Conservation (phyloP, 805 yeast species). For the Kodamaea restingae region DNA sequence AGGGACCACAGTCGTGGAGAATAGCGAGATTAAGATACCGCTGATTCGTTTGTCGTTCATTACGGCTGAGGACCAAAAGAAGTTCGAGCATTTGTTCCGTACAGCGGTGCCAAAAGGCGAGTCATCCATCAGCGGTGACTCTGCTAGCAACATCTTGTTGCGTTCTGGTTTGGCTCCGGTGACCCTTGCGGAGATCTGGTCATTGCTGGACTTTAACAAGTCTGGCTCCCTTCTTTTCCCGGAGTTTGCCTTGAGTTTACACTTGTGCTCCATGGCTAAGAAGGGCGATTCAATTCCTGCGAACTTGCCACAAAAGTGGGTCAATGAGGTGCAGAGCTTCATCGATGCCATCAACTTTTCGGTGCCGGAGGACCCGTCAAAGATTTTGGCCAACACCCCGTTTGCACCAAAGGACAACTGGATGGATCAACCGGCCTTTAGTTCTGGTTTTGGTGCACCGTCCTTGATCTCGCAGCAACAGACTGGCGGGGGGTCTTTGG, state of each 20-base stretch:
- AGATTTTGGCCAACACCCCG: slow-evolving; percentile 42
- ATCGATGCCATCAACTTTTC: slow-evolving; percentile 83
- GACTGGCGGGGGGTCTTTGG: slow-evolving; percentile 45
- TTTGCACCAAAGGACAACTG: slow-evolving; percentile 32
- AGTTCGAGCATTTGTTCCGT: slow-evolving; percentile 80
- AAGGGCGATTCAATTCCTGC: slow-evolving; percentile 77
- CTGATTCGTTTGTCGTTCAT: slow-evolving; percentile 77
- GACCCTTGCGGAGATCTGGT: slow-evolving; percentile 84
- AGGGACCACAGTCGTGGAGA: slow-evolving; percentile 41
- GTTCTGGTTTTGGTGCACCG: slow-evolving; percentile 10
- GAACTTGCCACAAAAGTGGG: slow-evolving; percentile 64
- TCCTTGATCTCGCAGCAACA: slow-evolving; percentile 34
- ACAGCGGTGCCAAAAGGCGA: slow-evolving; percentile 73
- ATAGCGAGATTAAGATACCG: slow-evolving; percentile 62
- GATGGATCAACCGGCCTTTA: slow-evolving; percentile 21
- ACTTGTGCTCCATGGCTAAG: slow-evolving; percentile 72
- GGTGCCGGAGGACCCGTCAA: slow-evolving; percentile 55
- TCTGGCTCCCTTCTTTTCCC: slow-evolving; percentile 87
- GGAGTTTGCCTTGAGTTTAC: slow-evolving; percentile 89
- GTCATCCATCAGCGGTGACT: slow-evolving; percentile 60
- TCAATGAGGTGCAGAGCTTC: slow-evolving; percentile 82
- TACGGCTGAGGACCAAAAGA: slow-evolving; percentile 78
- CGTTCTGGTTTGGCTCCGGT: slow-evolving; percentile 74
- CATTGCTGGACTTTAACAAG: slow-evolving; percentile 80
- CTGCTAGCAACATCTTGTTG: slow-evolving; percentile 75